These are phyloP conservation scores for Trichoderma arundinaceum DNA, from an alignment of 2,329 filamentous ascomycete genomes.

Conservation along the genomic window DNA sequence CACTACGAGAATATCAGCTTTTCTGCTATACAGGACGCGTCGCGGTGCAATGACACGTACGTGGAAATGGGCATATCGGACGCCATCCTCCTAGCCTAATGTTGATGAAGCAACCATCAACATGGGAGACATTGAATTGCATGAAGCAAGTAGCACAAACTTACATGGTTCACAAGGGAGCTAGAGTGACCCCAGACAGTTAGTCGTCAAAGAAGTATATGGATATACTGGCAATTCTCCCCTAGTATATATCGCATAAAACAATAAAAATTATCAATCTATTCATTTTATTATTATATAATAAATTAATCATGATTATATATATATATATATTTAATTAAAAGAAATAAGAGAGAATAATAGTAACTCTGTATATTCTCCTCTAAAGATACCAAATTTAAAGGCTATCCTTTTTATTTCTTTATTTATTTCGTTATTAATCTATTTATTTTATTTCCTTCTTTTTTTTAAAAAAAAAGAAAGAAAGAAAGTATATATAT, in stretches of 20 bases:
- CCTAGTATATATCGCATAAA: not conserved
- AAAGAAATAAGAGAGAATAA: too few relatives aligned
- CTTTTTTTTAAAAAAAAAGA: not conserved
- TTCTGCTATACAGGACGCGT: constrained; percentile 53
- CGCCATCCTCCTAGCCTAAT: constrained; percentile 19
- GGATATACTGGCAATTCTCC: not conserved
- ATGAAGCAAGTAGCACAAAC: constrained; percentile 8
- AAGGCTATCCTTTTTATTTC: not conserved
- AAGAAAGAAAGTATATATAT: not conserved
- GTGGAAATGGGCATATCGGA: constrained; percentile 59
- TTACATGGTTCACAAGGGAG: constrained; percentile 4
- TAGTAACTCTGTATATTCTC: too few relatives aligned
- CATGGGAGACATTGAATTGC: constrained; percentile 4
- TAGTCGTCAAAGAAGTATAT: not conserved
- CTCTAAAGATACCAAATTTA: too few relatives aligned
- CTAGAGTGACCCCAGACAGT: not conserved
- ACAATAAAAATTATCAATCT: too few relatives aligned
- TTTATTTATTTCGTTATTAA: not conserved
- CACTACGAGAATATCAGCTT: constrained; percentile 54
- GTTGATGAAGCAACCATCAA: constrained; percentile 18
- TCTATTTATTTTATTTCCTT: not conserved
- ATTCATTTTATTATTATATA: too few relatives aligned
- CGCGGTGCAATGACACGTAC: constrained; percentile 77
- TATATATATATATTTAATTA: too few relatives aligned
- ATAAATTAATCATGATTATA: too few relatives aligned